A percentile compares a stretch with the other conserved stretches of the same genome.
phyloP scores from a whole-genome alignment of 169 alveolate genomes.

The Plasmodium vivax region DNA sequence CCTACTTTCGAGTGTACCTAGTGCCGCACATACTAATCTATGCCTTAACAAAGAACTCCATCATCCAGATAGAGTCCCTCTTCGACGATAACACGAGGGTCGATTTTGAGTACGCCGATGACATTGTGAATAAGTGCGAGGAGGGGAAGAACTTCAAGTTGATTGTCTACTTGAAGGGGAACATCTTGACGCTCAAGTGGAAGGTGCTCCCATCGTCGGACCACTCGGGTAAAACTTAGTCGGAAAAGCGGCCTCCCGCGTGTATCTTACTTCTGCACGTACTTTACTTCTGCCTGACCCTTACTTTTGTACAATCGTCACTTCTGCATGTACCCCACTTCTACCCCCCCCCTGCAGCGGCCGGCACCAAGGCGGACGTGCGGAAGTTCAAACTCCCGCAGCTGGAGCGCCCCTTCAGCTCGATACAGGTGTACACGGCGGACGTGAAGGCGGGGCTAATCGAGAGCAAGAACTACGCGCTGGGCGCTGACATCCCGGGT shows the following conservation, averaged over 20 bases:
- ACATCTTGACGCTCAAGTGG: constrained; percentile 27
- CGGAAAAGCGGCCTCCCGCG: background rate
- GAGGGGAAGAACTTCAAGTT: constrained; percentile 7
- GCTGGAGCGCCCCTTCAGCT: constrained; percentile 30
- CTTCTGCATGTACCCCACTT: background rate
- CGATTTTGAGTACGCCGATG: constrained; percentile 3
- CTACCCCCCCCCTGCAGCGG: background rate
- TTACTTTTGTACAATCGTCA: no score
- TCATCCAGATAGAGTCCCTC: constrained; percentile 13
- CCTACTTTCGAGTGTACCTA: constrained; percentile 5
- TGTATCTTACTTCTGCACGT: no score
- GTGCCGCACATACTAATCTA: constrained; percentile 29
- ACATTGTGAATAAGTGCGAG: constrained; percentile 3
- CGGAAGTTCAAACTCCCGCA: constrained; percentile 17
- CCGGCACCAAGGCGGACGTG: background rate
- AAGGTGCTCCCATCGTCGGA: constrained; percentile 2
- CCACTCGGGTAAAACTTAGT: background rate
- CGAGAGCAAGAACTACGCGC: constrained; percentile 27
- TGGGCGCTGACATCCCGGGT: constrained; percentile 30
- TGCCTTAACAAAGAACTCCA: constrained; percentile 10
- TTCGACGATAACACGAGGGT: constrained; percentile 8
- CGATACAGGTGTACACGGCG: constrained; percentile 44
- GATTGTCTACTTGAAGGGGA: background rate
- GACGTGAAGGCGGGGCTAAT: background rate
- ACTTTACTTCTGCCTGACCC: no score